Base-by-base conservation (phyloP, 139 green algal genomes). In the Chara braunii region DNA sequence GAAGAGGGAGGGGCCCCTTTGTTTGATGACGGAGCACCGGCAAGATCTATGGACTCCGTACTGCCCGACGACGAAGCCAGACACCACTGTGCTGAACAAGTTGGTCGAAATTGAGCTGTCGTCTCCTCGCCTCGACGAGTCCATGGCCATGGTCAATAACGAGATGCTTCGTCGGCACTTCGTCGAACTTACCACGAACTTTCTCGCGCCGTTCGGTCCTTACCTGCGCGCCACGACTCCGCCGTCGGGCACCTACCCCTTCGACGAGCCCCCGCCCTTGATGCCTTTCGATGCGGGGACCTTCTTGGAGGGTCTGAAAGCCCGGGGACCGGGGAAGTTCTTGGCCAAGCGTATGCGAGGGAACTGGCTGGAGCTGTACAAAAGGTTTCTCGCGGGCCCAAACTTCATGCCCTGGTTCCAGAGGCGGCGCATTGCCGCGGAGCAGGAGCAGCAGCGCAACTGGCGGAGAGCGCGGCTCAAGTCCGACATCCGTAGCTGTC, bases 381-480 rank as follows among this genome's bases (percentile, higher is more conserved):
- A 53, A 3, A 64, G 78, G 18, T 91, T 94, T 53, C 33, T 90
- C 29, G 59, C 64, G 8, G 75, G 51, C 8, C 60, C 77, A 50
- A 87, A 89, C 70, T 88, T 94, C 57, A 32, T 35, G 31, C 33
- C 60, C 40, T 94, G 86, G 86, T 83, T 94, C n/a, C 60, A 72
- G 28, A 45, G 70, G 33, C 72, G 69, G 37, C 78, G 75, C 9
- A 58, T 55, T 2, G 55, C 43, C 3, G 64, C 64, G 24, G 55
- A 74, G 55, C 8, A 14, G 26, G 56, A 74, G 32, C 55, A 70
- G 60, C 60, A 70, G 35, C 24, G 51, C 22, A 23, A 67, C 26
- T 70, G 60, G 60, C 45, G 60, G 51, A 11, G 11, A 12, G 60
- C 60, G 11, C 51, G 63, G 12, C 26, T 24, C 3, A 4, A 12